Base-by-base conservation (phyloP, 2,329 filamentous ascomycete genomes). In the Epicoccum nigrum region DNA sequence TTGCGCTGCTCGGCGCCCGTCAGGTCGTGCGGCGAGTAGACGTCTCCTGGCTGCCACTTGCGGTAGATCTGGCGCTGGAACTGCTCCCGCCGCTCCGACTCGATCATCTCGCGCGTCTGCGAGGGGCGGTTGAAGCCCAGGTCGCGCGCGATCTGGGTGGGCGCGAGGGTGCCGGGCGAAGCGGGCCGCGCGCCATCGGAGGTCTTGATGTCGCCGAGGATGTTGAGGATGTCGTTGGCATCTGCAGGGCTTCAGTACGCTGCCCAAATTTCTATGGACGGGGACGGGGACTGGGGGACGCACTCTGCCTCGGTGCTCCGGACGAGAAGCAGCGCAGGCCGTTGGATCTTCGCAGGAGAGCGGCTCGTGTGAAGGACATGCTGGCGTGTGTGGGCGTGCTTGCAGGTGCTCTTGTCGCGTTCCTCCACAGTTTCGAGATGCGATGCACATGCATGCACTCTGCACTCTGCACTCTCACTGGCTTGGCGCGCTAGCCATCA, bases 21-120 rank as follows among this genome's bases (percentile, higher is more conserved):
- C 69, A 99, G 74, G 75, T 99, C 94, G 70, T 92, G 89, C 27
- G 94, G 94, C 53, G 92, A 83, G 76, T 97, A 97, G 44, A 97
- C 82, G 70, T 97, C 92, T 62, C 94, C 94, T 0, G 78, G 65
- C 64, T 81, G 79, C 87, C 89, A 97, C 32, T 82, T 80, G 39
- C 92, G 86, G 28, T 83, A 81, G 74, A 87, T 81, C 73, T 90
- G 86, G 56, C 75, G 78, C 63, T 85, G 75, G 71, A 85, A 84
- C 56, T 85, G 83, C 19, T 56, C 45, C 13, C 69, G 61, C 27
- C 62, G 59, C 55, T 63, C 70, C 37, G 59, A 63, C 41, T 71
- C 64, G 34, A 67, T 21, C 25, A 71, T 51, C 31, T 69, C 61
- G 32, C 57, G 56, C 1, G 51, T 45, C 37, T 54, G 57, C n/a